Percentiles rank a stretch among this genome's conserved stretches.
These are phyloP conservation scores for Kwoniella sp. DNA, from an alignment of 768 basidiomycete species.

Conservation along the genomic window DNA sequence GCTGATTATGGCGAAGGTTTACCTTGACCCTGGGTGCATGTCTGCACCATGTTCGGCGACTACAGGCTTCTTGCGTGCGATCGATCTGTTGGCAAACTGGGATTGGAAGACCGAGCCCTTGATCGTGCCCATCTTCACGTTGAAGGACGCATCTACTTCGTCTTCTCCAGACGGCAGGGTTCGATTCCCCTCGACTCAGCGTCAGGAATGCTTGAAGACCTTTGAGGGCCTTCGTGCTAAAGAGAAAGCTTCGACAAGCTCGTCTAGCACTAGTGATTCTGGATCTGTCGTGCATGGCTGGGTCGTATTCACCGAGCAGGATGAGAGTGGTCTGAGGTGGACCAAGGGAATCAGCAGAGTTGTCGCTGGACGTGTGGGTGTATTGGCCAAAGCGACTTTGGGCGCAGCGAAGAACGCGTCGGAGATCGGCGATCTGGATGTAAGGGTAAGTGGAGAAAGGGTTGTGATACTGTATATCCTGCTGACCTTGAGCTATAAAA, in stretches of 20 bases:
- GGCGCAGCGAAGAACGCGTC: slow-evolving; percentile 62
- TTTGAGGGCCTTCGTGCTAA: slow-evolving; percentile 52
- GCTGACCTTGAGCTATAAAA: too few species aligned
- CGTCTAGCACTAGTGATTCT: not conserved
- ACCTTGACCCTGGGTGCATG: slow-evolving; percentile 63
- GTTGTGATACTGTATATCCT: too few species aligned
- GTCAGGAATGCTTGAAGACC: slow-evolving; percentile 47
- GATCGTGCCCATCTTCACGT: slow-evolving; percentile 70
- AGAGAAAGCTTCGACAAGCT: slow-evolving; percentile 38
- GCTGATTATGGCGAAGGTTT: slow-evolving; percentile 76
- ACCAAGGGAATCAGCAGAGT: slow-evolving; percentile 69
- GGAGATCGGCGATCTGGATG: slow-evolving; percentile 61
- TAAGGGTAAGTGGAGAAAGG: slow-evolving; percentile 61
- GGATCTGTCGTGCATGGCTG: slow-evolving; percentile 62
- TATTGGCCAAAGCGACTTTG: slow-evolving; percentile 76
- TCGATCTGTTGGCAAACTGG: slow-evolving; percentile 79
- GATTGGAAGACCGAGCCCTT: slow-evolving; percentile 64
- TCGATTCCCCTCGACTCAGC: slow-evolving; percentile 51
- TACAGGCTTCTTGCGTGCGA: slow-evolving; percentile 64
- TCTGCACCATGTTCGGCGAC: slow-evolving; percentile 71
- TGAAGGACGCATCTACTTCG: slow-evolving; percentile 21
- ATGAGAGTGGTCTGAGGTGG: slow-evolving; percentile 75
- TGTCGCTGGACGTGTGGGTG: slow-evolving; percentile 71
- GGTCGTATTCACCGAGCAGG: slow-evolving; percentile 76
- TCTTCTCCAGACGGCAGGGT: slow-evolving; percentile 27